Evolutionary conservation across 2,329 filamentous ascomycete genomes (phyloP).

Genomic region (Aspergillus felis): DNA sequence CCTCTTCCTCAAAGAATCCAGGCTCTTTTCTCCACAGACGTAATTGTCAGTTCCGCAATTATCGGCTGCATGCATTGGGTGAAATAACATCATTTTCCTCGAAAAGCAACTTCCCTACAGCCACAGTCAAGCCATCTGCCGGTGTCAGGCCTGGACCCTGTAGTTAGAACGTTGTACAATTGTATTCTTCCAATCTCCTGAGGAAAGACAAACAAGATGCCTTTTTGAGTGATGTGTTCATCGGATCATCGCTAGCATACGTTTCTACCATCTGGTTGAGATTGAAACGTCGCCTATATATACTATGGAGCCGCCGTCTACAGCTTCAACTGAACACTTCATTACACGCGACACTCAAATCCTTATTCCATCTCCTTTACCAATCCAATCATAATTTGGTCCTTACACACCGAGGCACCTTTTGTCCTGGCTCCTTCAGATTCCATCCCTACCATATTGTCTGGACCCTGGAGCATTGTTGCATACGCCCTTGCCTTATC

Average conservation of each 20-base stretch:
- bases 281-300: slow-evolving; percentile 19
- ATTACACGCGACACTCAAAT: slow-evolving; percentile 6
- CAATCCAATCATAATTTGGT: not conserved
- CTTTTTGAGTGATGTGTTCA: slow-evolving; percentile 12
- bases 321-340: slow-evolving; percentile 5
- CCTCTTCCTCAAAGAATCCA: not conserved
- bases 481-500: not conserved
- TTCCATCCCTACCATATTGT: not conserved
- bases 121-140: slow-evolving; percentile 2
- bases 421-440: not conserved
- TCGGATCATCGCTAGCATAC: slow-evolving; percentile 6
- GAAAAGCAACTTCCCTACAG: slow-evolving; percentile 13
- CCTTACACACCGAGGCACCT: not conserved
- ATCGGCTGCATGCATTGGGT: slow-evolving; percentile 16
- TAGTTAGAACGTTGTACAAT: not conserved
- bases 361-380: not conserved
- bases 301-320: slow-evolving; percentile 12
- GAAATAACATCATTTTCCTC: slow-evolving; percentile 5
- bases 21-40: slow-evolving; percentile 10
- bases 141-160: slow-evolving; percentile 14
- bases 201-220: slow-evolving; percentile 2
- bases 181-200: slow-evolving; percentile 4
- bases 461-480: not conserved
- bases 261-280: slow-evolving; percentile 5
- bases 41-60: slow-evolving; percentile 15